These are phyloP conservation scores for Meredithiella fracta DNA, from an alignment of 2,329 filamentous ascomycete species.

Conservation along the genomic window DNA sequence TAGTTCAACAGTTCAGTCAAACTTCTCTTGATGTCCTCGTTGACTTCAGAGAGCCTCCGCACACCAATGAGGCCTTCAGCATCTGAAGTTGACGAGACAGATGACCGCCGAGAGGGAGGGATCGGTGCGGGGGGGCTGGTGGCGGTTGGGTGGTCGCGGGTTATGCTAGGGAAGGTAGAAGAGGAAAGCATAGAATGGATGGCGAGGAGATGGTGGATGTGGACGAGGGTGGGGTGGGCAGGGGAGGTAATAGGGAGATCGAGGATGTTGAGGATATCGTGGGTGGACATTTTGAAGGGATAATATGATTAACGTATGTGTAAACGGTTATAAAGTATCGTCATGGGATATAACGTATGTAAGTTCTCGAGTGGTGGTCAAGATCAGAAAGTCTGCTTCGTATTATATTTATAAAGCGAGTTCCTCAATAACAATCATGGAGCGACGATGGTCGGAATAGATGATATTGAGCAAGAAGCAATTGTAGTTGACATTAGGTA, in stretches of 20 bases:
- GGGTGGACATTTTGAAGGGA: not conserved
- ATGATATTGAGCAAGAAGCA: too few relatives aligned
- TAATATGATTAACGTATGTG: too few relatives aligned
- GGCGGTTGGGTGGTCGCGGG: not conserved
- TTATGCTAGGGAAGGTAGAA: not conserved
- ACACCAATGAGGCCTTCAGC: conserved; percentile 25
- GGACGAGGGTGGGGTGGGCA: not conserved
- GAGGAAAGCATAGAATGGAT: not conserved
- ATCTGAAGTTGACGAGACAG: not conserved
- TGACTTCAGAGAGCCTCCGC: conserved; percentile 37
- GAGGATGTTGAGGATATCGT: not conserved
- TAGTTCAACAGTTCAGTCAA: conserved; percentile 47
- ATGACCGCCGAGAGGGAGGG: not conserved
- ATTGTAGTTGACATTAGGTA: too few relatives aligned
- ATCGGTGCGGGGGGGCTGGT: not conserved
- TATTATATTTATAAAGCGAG: not conserved
- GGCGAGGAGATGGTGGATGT: not conserved
- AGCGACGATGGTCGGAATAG: not conserved
- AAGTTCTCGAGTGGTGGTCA: not conserved
- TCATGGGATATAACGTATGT: too few relatives aligned
- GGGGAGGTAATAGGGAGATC: not conserved
- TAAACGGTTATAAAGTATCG: too few relatives aligned
- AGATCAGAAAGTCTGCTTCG: not conserved
- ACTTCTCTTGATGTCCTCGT: conserved; percentile 44
- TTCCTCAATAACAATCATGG: not conserved